phyloP scores from a whole-genome alignment of 2,329 filamentous ascomycete genomes.

The Paramyrothecium sp. region DNA sequence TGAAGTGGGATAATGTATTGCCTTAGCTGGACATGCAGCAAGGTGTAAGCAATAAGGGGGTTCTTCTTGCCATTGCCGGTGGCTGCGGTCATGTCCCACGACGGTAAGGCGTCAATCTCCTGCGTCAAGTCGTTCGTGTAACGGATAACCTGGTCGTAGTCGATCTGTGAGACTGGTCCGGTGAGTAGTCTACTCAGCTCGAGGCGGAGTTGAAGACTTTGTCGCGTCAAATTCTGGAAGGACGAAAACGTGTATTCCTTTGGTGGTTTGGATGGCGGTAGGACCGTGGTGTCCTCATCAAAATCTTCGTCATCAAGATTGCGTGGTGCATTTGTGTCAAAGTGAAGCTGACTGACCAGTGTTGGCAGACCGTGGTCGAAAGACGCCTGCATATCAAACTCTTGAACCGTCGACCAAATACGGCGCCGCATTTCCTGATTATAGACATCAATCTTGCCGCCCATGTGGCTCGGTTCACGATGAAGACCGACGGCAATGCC shows the following conservation, averaged over 20 bases:
- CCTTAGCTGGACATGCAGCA: conserved; percentile 59
- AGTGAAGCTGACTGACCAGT: conserved; percentile 54
- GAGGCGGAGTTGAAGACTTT: conserved; percentile 54
- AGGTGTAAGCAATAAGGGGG: conserved; percentile 56
- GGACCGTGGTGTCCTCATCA: conserved; percentile 47
- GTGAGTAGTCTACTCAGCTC: conserved; percentile 57
- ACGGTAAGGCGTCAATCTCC: conserved; percentile 58
- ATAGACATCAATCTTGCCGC: conserved; percentile 54
- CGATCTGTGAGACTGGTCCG: conserved; percentile 51
- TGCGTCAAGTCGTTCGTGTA: conserved; percentile 61
- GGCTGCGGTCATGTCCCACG: conserved; percentile 45
- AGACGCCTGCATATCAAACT: conserved; percentile 61
- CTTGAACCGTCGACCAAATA: conserved; percentile 60
- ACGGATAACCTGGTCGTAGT: conserved; percentile 61
- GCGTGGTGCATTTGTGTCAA: conserved; percentile 52
- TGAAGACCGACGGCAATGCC: conserved; percentile 59
- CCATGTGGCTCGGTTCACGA: conserved; percentile 56
- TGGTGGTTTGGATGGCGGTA: conserved; percentile 50
- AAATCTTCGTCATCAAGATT: conserved; percentile 60
- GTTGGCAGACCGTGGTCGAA: conserved; percentile 61
- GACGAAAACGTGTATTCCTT: conserved; percentile 58
- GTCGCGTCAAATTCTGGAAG: conserved; percentile 56
- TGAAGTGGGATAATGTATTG: conserved; percentile 63
- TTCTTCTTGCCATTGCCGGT: conserved; percentile 44
- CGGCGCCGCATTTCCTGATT: conserved; percentile 62